A percentile compares a stretch with the other conserved stretches of the same genome.
Evolutionary conservation across 192 early-diverging fungal genomes (phyloP).

Genomic region (Linnemannia zychae): DNA sequence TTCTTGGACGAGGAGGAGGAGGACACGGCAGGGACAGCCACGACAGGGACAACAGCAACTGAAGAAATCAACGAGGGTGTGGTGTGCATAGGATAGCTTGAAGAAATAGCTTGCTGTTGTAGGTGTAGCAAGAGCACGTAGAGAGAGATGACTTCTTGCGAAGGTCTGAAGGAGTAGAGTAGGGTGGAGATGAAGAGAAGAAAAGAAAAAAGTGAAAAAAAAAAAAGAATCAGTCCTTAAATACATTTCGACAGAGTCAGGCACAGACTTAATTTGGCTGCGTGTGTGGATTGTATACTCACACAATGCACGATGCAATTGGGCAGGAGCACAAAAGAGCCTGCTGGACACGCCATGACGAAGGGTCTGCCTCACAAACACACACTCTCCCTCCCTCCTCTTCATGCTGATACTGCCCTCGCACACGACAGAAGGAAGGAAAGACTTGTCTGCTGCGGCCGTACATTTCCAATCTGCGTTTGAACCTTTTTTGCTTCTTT

Average conservation of each 20-base stretch:
- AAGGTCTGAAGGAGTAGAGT: background rate
- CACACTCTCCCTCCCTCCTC: too few species aligned
- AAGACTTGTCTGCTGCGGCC: slow-evolving; percentile 1
- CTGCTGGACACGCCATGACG: background rate
- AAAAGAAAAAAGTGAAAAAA: background rate
- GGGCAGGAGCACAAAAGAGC: background rate
- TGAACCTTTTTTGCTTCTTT: background rate
- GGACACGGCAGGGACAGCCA: background rate
- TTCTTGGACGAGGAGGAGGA: slow-evolving; percentile 19
- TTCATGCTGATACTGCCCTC: background rate
- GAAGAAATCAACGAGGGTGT: background rate
- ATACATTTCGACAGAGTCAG: background rate
- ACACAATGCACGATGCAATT: background rate
- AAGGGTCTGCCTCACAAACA: too few species aligned
- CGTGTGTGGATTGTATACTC: too few species aligned
- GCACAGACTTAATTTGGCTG: background rate
- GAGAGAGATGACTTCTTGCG: background rate
- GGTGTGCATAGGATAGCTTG: background rate
- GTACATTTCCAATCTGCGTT: background rate
- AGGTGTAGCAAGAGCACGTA: background rate
- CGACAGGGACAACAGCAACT: background rate
- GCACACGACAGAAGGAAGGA: background rate
- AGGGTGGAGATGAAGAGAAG: background rate
- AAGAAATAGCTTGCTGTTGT: background rate
- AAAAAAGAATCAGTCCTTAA: background rate